Percentiles rank a stretch among this genome's conserved stretches.
phyloP scores from a whole-genome alignment of 495 filamentous ascomycete species.

The Aspergillus hancockii region DNA sequence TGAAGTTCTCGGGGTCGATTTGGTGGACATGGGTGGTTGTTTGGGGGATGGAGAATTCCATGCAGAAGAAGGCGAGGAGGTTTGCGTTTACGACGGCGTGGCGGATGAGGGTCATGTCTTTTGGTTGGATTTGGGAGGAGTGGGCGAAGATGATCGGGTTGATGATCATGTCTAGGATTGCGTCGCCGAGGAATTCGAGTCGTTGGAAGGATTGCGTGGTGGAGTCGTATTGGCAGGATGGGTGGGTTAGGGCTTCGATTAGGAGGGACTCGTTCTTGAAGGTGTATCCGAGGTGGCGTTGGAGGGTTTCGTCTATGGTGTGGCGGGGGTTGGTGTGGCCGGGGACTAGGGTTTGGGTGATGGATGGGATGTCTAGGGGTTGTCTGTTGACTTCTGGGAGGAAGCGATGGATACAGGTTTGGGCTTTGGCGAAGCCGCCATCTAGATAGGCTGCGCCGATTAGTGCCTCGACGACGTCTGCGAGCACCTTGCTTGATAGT shows the following conservation, averaged over 20 bases:
- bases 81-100: constrained; percentile 80
- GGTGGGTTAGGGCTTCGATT: constrained; percentile 84
- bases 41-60: constrained; percentile 41
- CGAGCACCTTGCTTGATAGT: constrained; percentile 77
- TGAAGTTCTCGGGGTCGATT: background rate
- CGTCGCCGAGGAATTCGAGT: constrained; percentile 88
- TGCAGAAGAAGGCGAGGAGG: constrained; percentile 82
- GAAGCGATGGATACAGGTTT: constrained; percentile 65
- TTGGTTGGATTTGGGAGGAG: constrained; percentile 51
- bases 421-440: constrained; percentile 62
- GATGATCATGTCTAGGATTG: constrained; percentile 79
- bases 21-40: constrained; percentile 15
- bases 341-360: background rate
- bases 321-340: background rate
- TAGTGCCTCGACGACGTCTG: constrained; percentile 86
- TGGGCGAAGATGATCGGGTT: constrained; percentile 52
- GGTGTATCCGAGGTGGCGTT: constrained; percentile 47
- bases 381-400: constrained; percentile 54
- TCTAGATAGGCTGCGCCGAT: constrained; percentile 77
- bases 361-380: constrained; percentile 25
- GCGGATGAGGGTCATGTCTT: constrained; percentile 72
- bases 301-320: constrained; percentile 19
- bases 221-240: constrained; percentile 61
- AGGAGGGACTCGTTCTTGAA: constrained; percentile 73
- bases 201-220: constrained; percentile 72